A percentile compares a stretch with the other conserved stretches of the same genome.
Evolutionary conservation across 805 yeast species (phyloP).

Genomic region (Monosporozyma siamensis): DNA sequence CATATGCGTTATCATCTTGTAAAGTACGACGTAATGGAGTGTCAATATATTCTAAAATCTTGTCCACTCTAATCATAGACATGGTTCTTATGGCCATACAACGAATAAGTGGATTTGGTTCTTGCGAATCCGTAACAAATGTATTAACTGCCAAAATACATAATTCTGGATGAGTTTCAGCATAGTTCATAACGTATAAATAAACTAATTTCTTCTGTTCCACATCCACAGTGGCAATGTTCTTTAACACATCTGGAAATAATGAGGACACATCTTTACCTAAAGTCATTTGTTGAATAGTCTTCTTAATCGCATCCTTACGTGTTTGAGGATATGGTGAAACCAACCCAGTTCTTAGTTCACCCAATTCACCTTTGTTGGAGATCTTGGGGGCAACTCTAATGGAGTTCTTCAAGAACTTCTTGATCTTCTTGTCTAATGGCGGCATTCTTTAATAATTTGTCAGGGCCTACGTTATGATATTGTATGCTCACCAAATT

Average conservation of each 20-base stretch:
- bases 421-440: slow-evolving; percentile 29
- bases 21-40: slow-evolving; percentile 79
- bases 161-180: slow-evolving; percentile 90
- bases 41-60: slow-evolving; percentile 90
- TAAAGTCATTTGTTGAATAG: slow-evolving; percentile 95
- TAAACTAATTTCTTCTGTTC: slow-evolving; percentile 96
- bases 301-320: slow-evolving; percentile 93
- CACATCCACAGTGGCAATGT: slow-evolving; percentile 91
- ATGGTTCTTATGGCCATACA: slow-evolving; percentile 96
- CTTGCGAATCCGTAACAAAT: slow-evolving; percentile 89
- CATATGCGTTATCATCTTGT: slow-evolving; percentile 92
- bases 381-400: slow-evolving; percentile 33
- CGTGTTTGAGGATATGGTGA: slow-evolving; percentile 92
- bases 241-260: slow-evolving; percentile 92
- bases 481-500: no score
- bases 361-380: slow-evolving; percentile 69
- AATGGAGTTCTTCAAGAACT: slow-evolving; percentile 28
- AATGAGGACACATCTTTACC: slow-evolving; percentile 93
- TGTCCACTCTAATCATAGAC: slow-evolving; percentile 96
- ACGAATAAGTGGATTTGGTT: slow-evolving; percentile 90
- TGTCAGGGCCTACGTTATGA: not conserved
- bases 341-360: slow-evolving; percentile 80
- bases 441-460: slow-evolving; percentile 21
- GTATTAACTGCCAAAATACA: slow-evolving; percentile 95
- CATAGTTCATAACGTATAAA: slow-evolving; percentile 91